Conservation (phyloP, 257 asterid genomes). For the Cruciata laevipes region DNA sequence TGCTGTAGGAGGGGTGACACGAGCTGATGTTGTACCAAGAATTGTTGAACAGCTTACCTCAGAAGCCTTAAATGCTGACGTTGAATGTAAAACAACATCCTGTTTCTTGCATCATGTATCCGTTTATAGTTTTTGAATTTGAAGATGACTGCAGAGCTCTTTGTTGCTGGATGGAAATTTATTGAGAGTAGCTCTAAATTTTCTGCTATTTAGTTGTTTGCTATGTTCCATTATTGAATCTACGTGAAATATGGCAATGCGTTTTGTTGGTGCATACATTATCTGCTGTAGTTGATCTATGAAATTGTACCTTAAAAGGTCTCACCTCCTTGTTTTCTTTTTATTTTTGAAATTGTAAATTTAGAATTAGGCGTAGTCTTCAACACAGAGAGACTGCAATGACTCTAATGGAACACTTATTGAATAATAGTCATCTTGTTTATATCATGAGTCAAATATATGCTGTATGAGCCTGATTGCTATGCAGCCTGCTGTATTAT, state of each 20-base stretch:
- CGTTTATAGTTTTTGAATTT: slow-evolving; percentile 12
- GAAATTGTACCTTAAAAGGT: neutral
- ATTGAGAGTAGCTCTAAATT: neutral
- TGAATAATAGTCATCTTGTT: neutral
- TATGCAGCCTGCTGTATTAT: slow-evolving; percentile 12
- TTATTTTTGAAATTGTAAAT: neutral
- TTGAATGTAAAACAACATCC: slow-evolving; percentile 54
- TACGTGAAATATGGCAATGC: too few species aligned
- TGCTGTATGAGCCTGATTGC: neutral
- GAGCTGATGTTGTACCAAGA: slow-evolving; percentile 98
- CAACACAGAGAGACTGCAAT: neutral
- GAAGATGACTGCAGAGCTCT: slow-evolving; percentile 5
- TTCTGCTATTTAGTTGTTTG: neutral
- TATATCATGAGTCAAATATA: neutral
- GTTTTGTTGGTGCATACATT: neutral
- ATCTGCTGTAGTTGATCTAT: neutral
- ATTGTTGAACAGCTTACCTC: slow-evolving; percentile 72
- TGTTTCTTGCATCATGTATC: neutral
- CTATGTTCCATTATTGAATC: too few species aligned
- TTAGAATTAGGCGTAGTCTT: neutral
- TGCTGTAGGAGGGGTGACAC: slow-evolving; percentile 95
- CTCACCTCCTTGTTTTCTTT: neutral
- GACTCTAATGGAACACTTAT: neutral
- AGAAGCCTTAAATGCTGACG: slow-evolving; percentile 90
- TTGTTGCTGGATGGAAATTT: neutral